These are phyloP conservation scores for Juncus effusus DNA, from an alignment of 176 grass and related monocot species.

Conservation along the genomic window DNA sequence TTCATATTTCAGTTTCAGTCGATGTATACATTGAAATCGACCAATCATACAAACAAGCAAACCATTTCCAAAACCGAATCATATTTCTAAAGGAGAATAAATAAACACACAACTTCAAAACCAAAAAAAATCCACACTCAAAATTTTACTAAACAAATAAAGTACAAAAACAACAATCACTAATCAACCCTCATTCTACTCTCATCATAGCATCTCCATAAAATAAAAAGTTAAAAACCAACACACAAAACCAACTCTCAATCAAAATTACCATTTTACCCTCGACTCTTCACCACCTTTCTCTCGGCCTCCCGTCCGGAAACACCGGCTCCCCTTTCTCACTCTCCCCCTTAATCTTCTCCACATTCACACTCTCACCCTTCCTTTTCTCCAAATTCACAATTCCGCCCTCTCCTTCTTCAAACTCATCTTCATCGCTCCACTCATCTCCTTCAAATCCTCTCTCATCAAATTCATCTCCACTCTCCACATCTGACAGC, in stretches of 20 bases:
- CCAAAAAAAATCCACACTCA: no score
- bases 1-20: no score
- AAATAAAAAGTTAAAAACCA: no score
- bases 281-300: slow-evolving; percentile 54
- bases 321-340: slow-evolving; percentile 46
- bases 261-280: slow-evolving; percentile 1
- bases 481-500: slow-evolving; percentile 71
- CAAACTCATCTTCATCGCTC: slow-evolving; percentile 80
- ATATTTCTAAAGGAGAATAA: no score
- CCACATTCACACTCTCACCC: background rate
- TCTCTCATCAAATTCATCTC: slow-evolving; percentile 51
- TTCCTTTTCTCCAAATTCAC: background rate
- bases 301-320: slow-evolving; percentile 76
- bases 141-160: no score
- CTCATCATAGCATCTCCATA: no score
- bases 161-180: no score
- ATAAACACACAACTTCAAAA: no score
- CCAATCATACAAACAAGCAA: no score
- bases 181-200: no score
- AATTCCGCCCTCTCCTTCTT: slow-evolving; percentile 29
- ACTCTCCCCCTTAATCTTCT: background rate
- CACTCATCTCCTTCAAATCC: slow-evolving; percentile 54
- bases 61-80: no score
- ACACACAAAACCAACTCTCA: background rate
- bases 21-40: no score